Evolutionary conservation across 192 early-diverging fungal species (phyloP), one percentile per base, ranked within the genome.

Genomic region (Backusella luteola): DNA sequence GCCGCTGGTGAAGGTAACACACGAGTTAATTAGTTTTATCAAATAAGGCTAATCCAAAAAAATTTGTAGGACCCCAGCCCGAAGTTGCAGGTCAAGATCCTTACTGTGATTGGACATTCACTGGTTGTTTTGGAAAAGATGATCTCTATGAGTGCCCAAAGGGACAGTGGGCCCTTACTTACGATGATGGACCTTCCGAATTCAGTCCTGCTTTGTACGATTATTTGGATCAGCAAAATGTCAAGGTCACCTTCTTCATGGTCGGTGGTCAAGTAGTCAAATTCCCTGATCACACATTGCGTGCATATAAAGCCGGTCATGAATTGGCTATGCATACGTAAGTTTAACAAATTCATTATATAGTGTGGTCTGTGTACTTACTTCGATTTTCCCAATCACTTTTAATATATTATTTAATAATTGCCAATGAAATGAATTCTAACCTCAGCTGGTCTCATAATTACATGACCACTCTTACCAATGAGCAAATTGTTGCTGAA

Each of bases 401-500:
- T 39, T 39, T 39, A 39, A 39, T 11, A 39, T 39, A 39, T 39
- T 39, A 11, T 14, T 17, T 49, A 49, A 49, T 49, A 49, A 49
- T 49, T 49, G 17, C 46, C 46, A 17, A n/a, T 49, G 15, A 7
- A n/a, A 49, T 49, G 4, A 44, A 39, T 49, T 49, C 46, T 49
- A n/a, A 49, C 46, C 19, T 49, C 19, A 49, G 46, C 19, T 93
- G 89, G 89, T 85, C 88, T 19, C 90, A 93, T 53, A 71, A 74
- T 9, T 79, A 80, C 14, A 46, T 91, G 73, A 88, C 89, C 1
- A 74, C 85, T 12, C 68, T 87, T 46, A 87, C 90, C 46, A 89
- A 87, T 49, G 90, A 90, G 59, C 80, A 90, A 77, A 86, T 91
- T 59, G 79, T 91, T n/a, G 88, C 86, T 44, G 90, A 93, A 75